phyloP scores from a whole-genome alignment of 768 basidiomycete genomes.

The Floccularia luteovirens region DNA sequence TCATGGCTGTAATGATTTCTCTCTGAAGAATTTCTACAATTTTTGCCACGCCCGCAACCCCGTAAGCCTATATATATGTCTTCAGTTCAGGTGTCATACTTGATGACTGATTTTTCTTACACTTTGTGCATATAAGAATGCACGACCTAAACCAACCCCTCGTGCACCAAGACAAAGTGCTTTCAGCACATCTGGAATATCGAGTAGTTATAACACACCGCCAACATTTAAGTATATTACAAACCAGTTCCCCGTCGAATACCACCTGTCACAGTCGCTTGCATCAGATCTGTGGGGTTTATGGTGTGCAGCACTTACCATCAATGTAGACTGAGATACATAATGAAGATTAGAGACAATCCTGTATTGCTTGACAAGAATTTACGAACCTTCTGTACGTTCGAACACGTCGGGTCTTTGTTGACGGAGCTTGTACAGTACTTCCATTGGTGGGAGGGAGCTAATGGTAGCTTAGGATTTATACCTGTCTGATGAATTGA shows the following conservation, averaged over 20 bases:
- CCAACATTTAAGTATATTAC: constrained; percentile 8
- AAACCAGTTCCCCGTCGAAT: constrained; percentile 70
- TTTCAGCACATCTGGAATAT: constrained; percentile 66
- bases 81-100: not conserved
- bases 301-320: constrained; percentile 29
- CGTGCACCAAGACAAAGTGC: constrained; percentile 85
- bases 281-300: not conserved
- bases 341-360: not conserved
- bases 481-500: constrained; percentile 6
- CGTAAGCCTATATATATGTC: constrained; percentile 53
- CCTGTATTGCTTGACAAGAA: not conserved
- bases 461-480: constrained; percentile 28
- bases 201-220: not conserved
- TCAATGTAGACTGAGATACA: constrained; percentile 69
- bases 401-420: constrained; percentile 70
- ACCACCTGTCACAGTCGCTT: constrained; percentile 29
- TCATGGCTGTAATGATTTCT: constrained; percentile 75
- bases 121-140: constrained; percentile 83
- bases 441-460: constrained; percentile 70
- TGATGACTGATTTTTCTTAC: constrained; percentile 28
- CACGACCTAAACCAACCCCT: constrained; percentile 80
- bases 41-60: constrained; percentile 61
- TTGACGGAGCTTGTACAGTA: constrained; percentile 65
- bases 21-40: constrained; percentile 60
- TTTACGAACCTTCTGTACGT: constrained; percentile 53